Conservation (phyloP, 2,329 filamentous ascomycete species). For the Tolypocladium nubicola region DNA sequence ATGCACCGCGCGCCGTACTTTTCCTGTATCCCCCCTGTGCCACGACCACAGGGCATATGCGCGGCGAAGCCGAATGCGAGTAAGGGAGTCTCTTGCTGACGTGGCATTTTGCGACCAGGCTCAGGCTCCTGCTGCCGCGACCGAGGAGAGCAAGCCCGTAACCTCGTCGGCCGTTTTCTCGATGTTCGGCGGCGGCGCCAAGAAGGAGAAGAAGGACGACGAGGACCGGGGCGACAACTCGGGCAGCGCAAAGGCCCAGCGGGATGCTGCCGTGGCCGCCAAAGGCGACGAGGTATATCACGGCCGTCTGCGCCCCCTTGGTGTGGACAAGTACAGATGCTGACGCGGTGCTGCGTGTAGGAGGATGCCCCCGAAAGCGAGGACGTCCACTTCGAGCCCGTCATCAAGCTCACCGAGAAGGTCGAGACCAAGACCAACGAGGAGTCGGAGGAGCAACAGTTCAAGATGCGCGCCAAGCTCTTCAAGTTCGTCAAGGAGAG, state of each 20-base stretch:
- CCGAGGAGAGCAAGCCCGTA: constrained; percentile 21
- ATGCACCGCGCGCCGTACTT: background rate
- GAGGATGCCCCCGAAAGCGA: constrained; percentile 77
- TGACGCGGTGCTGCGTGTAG: constrained; percentile 22
- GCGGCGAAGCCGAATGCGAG: background rate
- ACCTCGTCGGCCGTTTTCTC: constrained; percentile 70
- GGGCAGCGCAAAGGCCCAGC: constrained; percentile 75
- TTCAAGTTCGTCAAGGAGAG: constrained; percentile 93
- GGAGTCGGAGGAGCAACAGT: constrained; percentile 91
- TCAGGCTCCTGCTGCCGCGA: constrained; percentile 7
- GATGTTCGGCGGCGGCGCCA: constrained; percentile 96
- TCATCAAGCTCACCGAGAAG: constrained; percentile 92
- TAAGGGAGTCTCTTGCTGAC: background rate
- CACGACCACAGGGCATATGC: background rate
- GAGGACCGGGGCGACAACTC: constrained; percentile 80
- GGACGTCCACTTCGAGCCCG: constrained; percentile 94
- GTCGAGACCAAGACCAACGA: constrained; percentile 97
- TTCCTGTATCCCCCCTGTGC: background rate
- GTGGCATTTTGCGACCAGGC: background rate
- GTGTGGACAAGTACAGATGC: background rate
- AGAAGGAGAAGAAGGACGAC: constrained; percentile 89
- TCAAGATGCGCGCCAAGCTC: constrained; percentile 99
- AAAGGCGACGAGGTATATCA: constrained; percentile 46
- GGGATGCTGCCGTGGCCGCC: constrained; percentile 46
- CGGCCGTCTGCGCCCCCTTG: background rate